Percentiles rank a stretch among this genome's conserved stretches.
These are phyloP conservation scores for Pichiaceae sp. DNA, from an alignment of 1,139 yeast genomes.

Conservation along the genomic window DNA sequence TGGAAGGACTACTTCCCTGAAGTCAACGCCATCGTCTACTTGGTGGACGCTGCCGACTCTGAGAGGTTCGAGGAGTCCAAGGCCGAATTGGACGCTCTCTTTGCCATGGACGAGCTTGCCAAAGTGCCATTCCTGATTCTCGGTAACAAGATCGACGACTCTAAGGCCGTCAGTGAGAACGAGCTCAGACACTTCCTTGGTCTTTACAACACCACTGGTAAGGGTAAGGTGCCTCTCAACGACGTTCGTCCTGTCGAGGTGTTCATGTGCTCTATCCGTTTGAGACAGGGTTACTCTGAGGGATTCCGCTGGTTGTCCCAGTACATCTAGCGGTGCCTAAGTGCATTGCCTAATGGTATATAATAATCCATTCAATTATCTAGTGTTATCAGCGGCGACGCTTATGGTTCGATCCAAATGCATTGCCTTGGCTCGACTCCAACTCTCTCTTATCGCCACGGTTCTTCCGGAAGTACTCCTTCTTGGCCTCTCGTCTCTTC, in stretches of 20 bases:
- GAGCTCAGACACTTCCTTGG: conserved; percentile 90
- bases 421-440: conserved; percentile 28
- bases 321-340: conserved; percentile 49
- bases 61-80: conserved; percentile 92
- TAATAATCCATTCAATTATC: not conserved
- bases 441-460: conserved; percentile 47
- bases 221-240: conserved; percentile 59
- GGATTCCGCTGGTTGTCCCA: conserved; percentile 96
- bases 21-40: conserved; percentile 92
- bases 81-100: conserved; percentile 87
- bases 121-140: conserved; percentile 86
- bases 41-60: conserved; percentile 96
- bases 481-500: conserved; percentile 77
- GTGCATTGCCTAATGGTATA: too few species aligned
- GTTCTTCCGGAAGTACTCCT: conserved; percentile 71
- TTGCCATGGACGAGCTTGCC: conserved; percentile 83
- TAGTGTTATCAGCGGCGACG: not conserved
- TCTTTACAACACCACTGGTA: conserved; percentile 83
- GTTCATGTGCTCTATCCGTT: conserved; percentile 94
- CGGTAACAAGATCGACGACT: conserved; percentile 95
- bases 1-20: conserved; percentile 99
- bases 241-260: conserved; percentile 92
- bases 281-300: conserved; percentile 95
- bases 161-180: conserved; percentile 90
- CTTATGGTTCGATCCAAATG: conserved; percentile 26